These are phyloP conservation scores for Schoenoplectus tabernaemontani DNA, from an alignment of 202 grass and related monocot genomes.

Conservation along the genomic window DNA sequence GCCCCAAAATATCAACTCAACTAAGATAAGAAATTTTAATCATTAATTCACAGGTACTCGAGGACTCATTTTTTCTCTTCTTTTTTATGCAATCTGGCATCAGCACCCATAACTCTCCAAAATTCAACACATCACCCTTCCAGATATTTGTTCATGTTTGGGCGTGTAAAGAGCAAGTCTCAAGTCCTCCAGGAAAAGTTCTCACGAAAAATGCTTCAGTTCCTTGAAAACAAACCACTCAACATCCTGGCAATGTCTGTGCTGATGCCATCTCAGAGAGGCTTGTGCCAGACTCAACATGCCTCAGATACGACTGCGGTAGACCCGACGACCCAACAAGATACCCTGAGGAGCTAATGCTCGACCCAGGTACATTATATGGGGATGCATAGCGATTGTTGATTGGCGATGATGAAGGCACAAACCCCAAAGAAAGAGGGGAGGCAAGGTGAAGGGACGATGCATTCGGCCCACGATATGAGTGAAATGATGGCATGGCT, in stretches of 20 bases:
- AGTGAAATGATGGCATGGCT: conserved; percentile 46
- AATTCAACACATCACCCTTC: not conserved
- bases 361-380: conserved; percentile 40
- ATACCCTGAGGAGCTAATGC: conserved; percentile 46
- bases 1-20: not conserved
- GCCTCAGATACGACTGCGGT: conserved; percentile 52
- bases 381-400: conserved; percentile 42
- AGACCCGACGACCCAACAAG: conserved; percentile 50
- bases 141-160: not conserved
- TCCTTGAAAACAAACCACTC: not conserved
- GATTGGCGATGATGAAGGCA: conserved; percentile 50
- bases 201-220: not conserved
- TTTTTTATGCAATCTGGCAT: not conserved
- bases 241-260: conserved; percentile 53
- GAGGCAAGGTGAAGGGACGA: conserved; percentile 36
- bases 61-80: not conserved
- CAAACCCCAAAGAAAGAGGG: conserved; percentile 40
- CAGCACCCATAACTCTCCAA: not conserved
- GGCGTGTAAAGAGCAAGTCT: not conserved
- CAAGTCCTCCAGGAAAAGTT: not conserved
- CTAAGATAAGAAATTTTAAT: not conserved
- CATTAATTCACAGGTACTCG: not conserved
- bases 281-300: conserved; percentile 45
- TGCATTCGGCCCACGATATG: conserved; percentile 26
- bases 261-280: conserved; percentile 54